Percentiles rank a stretch among this genome's conserved stretches.
phyloP scores from a whole-genome alignment of 495 filamentous ascomycete genomes.

The Penicillium paxilli region DNA sequence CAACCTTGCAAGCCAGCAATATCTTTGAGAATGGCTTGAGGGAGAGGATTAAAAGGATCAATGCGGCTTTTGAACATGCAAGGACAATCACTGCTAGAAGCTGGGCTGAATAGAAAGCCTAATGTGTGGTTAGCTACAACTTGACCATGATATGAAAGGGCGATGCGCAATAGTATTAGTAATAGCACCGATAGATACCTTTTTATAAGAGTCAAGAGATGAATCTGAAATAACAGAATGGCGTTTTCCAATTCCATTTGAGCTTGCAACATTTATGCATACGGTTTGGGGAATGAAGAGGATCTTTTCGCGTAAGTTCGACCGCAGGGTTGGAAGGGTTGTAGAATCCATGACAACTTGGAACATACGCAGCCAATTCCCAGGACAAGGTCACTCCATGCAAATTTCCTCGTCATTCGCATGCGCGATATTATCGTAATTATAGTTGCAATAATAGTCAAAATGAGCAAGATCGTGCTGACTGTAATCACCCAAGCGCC shows the following conservation, averaged over 20 bases:
- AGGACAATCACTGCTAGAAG: slow-evolving; percentile 13
- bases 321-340: background rate
- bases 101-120: background rate
- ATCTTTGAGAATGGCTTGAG: slow-evolving; percentile 11
- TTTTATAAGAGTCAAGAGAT: slow-evolving; percentile 2
- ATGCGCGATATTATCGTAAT: slow-evolving; percentile 5
- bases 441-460: slow-evolving; percentile 1
- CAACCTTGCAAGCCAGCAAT: slow-evolving; percentile 1
- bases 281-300: slow-evolving; percentile 6
- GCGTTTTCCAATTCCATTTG: slow-evolving; percentile 8
- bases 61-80: slow-evolving; percentile 13
- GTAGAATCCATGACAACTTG: background rate
- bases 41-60: slow-evolving; percentile 9
- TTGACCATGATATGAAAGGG: background rate
- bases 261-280: slow-evolving; percentile 10
- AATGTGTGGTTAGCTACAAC: background rate
- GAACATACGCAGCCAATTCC: slow-evolving; percentile 8
- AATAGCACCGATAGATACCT: background rate
- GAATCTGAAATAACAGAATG: background rate
- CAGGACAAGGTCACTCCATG: slow-evolving; percentile 4
- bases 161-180: too few relatives aligned
- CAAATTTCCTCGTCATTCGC: background rate
- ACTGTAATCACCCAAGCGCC: slow-evolving; percentile 13
- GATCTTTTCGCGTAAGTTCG: background rate
- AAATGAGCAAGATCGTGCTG: slow-evolving; percentile 12